Evolutionary conservation across 2,329 filamentous ascomycete genomes (phyloP), one percentile per base, ranked within the genome.

Genomic region (Endothia cerciana): DNA sequence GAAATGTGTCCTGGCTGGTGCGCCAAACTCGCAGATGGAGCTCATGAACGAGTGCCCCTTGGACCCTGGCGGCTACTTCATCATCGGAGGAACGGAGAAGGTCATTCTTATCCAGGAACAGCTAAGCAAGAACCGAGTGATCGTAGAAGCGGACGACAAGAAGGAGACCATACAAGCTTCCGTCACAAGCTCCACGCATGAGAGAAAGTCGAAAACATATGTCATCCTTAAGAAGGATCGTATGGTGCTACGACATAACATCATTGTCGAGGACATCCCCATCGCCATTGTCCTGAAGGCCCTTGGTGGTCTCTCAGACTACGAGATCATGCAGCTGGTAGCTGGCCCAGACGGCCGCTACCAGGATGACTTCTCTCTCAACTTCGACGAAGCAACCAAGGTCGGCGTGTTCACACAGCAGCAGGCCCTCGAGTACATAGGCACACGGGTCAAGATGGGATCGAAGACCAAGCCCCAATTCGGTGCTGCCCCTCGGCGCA

Each of bases 31-130:
- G 19, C 86, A 97, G 74, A 97, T 98, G 94, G 92, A 93, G 68
- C 81, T 89, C 59, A 90, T 98, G 83, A 95, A 97, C 74, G 95
- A 99, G 80, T 99, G 95, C 74, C 93, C 95, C 17, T 83, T 99
- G 49, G 95, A 99, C 74, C 95, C 96, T 0, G 95, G 95, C 69
- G 95, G 95, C 62, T 99, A 99, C 77, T 99, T 99, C 74, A 95
- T 99, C 73, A 93, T 98, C 71, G 93, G 94, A 73, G 95, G 95
- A 57, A 97, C 96, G 25, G 95, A 99, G 77, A 99, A 99, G 82
- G 95, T 99, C 72, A 99, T 99, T 74, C 82, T 99, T 53, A 96
- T 99, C 17, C 95, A 99, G 78, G 96, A 99, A 76, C 95, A 99
- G 80, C 82, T 99, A 75, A 99, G 95, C 85, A 99, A 99, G 85